Evolutionary conservation across 768 basidiomycete species (phyloP), one percentile per base, ranked within the genome.

Genomic region (Russula abietina): DNA sequence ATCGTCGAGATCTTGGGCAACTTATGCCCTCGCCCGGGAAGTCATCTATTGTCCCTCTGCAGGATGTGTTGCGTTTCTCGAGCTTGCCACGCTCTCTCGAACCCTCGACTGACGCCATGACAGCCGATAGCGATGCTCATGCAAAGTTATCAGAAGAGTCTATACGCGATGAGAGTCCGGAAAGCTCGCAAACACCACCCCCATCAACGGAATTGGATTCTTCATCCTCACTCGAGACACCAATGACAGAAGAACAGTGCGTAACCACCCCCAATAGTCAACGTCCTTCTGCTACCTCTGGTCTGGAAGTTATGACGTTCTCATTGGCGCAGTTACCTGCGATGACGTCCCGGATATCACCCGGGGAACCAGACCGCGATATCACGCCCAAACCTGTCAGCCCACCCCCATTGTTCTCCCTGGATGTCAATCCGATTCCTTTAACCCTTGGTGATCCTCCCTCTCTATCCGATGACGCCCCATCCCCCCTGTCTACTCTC

Each of bases 61-160:
- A 60, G 16, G 60, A 61, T 19, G n/a, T 19, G n/a, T 38, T 67
- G 12, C 67, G 65, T 32, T 67, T 66, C 61, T 66, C 64, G 19
- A 67, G 67, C 49, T n/a, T 62, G 43, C 67, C 67, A 33, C 50
- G 54, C 32, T 56, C 58, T 22, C 38, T 62, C 22, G 57, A 45
- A 8, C 52, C 48, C 19, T 19, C 48, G 26, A 55, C 43, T 16
- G 30, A 52, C 19, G 43, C 48, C 22, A n/a, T 48, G 57, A 11
- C 32, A 32, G 38, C 59, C 16, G 52, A 55, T 32, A 45, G 36
- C 36, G 38, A 39, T 39, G 38, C 6, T 6, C 11, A 28, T 14
- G 33, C 26, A 30, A 58, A 19, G n/a, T 36, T 28, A 30, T 22
- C 22, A 28, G 11, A 39, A 46, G 59, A 39, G 46, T 32, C 54